These are phyloP conservation scores for Amylocarpus encephaloides DNA, from an alignment of 2,329 filamentous ascomycete species.

Conservation along the genomic window DNA sequence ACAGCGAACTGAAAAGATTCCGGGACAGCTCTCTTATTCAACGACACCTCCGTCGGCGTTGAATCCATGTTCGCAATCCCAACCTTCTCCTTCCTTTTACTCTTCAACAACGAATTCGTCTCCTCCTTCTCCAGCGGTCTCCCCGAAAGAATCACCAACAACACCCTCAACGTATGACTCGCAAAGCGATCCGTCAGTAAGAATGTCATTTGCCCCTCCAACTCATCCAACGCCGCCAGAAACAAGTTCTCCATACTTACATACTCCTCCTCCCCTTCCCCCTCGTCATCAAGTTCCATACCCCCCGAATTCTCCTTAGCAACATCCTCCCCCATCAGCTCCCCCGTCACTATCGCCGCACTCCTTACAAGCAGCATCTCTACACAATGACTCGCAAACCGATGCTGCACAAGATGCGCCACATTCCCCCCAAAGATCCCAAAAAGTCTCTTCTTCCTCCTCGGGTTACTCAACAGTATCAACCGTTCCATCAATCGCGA, in stretches of 20 bases:
- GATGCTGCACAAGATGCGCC: slow-evolving; percentile 82
- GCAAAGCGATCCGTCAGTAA: slow-evolving; percentile 84
- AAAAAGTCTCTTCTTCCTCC: slow-evolving; percentile 83
- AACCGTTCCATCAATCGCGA: slow-evolving; percentile 88
- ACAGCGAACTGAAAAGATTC: slow-evolving; percentile 70
- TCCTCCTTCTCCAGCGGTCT: slow-evolving; percentile 66
- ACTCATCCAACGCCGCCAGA: slow-evolving; percentile 73
- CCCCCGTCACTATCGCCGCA: slow-evolving; percentile 70
- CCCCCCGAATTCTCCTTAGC: slow-evolving; percentile 34
- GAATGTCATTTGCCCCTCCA: slow-evolving; percentile 78
- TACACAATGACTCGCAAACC: slow-evolving; percentile 95
- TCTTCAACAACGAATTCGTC: slow-evolving; percentile 71
- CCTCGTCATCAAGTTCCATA: slow-evolving; percentile 41
- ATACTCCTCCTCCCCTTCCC: slow-evolving; percentile 39
- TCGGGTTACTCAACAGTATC: slow-evolving; percentile 70
- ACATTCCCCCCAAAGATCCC: slow-evolving; percentile 82
- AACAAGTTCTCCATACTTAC: slow-evolving; percentile 68
- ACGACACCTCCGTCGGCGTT: slow-evolving; percentile 41
- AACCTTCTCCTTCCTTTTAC: slow-evolving; percentile 86
- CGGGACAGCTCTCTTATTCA: slow-evolving; percentile 57
- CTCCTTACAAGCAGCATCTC: slow-evolving; percentile 85
- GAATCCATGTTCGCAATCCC: slow-evolving; percentile 50
- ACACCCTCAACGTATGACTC: slow-evolving; percentile 81
- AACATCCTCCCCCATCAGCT: slow-evolving; percentile 46
- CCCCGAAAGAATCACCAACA: slow-evolving; percentile 80